A percentile compares a stretch with the other conserved stretches of the same genome.
These are phyloP conservation scores for Botrytis squamosa DNA, from an alignment of 2,329 filamentous ascomycete genomes.

Conservation along the genomic window DNA sequence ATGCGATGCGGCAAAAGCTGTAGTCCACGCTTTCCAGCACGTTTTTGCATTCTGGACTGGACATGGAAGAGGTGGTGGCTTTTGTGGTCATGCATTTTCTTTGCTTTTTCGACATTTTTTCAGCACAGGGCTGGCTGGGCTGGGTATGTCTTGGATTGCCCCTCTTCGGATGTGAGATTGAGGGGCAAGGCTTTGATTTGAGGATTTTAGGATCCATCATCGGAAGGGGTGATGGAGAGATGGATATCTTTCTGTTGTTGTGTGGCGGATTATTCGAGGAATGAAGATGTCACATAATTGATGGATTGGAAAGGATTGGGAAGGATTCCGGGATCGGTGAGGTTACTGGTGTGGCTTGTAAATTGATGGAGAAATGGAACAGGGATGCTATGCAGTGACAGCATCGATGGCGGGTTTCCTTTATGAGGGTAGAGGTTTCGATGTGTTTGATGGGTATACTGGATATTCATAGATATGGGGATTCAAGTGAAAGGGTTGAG, in stretches of 20 bases:
- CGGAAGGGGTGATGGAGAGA: neutral
- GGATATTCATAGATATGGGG: neutral
- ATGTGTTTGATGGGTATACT: neutral
- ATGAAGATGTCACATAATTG: neutral
- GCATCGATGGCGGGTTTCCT: neutral
- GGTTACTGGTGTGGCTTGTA: neutral
- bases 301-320: neutral
- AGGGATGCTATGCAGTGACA: neutral
- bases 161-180: neutral
- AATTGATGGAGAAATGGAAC: neutral
- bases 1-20: neutral
- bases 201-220: neutral
- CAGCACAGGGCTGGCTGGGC: neutral
- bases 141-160: conserved; percentile 5
- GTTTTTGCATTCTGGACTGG: neutral
- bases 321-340: neutral
- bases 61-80: neutral
- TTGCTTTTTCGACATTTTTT: neutral
- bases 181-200: neutral
- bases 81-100: neutral
- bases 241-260: neutral
- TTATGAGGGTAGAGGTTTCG: neutral
- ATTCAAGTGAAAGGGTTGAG: neutral
- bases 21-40: conserved; percentile 1
- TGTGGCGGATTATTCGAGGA: neutral